phyloP scores from a whole-genome alignment of 169 alveolate genomes.

The Plasmodium vivax region DNA sequence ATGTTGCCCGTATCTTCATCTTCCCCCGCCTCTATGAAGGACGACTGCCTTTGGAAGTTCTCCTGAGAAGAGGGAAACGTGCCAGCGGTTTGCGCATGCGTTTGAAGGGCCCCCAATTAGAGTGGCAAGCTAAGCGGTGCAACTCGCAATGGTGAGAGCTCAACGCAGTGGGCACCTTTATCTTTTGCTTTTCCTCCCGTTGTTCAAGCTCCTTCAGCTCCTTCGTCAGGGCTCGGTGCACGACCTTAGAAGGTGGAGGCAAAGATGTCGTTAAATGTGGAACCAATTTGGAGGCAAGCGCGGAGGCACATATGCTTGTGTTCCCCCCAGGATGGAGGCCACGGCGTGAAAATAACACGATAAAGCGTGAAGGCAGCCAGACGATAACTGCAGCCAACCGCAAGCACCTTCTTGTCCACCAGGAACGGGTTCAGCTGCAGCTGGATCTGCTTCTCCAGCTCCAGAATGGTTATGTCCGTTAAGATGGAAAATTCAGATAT shows the following conservation, averaged over 20 bases:
- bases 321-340: background rate
- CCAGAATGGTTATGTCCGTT: constrained; percentile 69
- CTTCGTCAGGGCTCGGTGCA: constrained; percentile 38
- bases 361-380: background rate
- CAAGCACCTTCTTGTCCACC: constrained; percentile 53
- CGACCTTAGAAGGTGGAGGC: background rate
- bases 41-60: constrained; percentile 43
- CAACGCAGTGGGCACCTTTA: background rate
- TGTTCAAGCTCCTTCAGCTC: constrained; percentile 46
- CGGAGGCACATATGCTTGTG: background rate
- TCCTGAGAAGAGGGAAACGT: constrained; percentile 23
- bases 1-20: constrained; percentile 73
- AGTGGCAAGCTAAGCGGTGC: background rate
- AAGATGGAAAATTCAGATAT: constrained; percentile 55
- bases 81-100: background rate
- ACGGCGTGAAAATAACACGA: background rate
- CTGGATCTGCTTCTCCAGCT: constrained; percentile 60
- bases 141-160: background rate
- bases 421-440: constrained; percentile 58
- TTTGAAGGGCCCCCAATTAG: background rate
- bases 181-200: constrained; percentile 18
- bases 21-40: constrained; percentile 44
- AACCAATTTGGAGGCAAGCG: background rate
- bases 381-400: background rate
- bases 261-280: constrained; percentile 1